phyloP scores from a whole-genome alignment of 2,329 filamentous ascomycete genomes.

The Paraphaeosphaeria sporulosa region DNA sequence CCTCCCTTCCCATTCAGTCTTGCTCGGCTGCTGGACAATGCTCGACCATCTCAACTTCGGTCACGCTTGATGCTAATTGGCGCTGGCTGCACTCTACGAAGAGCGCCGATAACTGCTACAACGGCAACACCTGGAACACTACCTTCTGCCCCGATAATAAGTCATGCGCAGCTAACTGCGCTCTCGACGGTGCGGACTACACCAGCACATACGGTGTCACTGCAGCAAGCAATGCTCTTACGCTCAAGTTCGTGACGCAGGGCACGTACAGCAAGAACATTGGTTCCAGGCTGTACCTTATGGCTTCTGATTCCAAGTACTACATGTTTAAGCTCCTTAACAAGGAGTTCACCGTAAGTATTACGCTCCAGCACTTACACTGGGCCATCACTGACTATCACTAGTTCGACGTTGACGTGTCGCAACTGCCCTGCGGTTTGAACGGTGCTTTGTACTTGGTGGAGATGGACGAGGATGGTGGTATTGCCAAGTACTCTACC shows the following conservation, averaged over 20 bases:
- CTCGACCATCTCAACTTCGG: constrained; percentile 31
- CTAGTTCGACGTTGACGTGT: constrained; percentile 51
- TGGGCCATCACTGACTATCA: not conserved
- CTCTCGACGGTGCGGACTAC: constrained; percentile 45
- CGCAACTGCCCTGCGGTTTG: constrained; percentile 68
- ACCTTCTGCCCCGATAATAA: constrained; percentile 41
- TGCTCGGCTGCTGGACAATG: constrained; percentile 43
- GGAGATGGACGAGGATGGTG: constrained; percentile 67
- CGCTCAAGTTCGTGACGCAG: constrained; percentile 62
- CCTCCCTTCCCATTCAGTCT: constrained; percentile 36
- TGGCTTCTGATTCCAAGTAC: constrained; percentile 36
- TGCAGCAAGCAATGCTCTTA: constrained; percentile 57
- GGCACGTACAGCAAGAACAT: constrained; percentile 45
- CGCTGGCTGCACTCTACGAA: constrained; percentile 52
- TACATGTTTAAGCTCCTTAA: constrained; percentile 37
- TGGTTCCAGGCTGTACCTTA: constrained; percentile 39
- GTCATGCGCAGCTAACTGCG: constrained; percentile 39
- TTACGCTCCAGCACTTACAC: not conserved
- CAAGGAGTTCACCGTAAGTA: constrained; percentile 32
- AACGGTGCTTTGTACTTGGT: constrained; percentile 74
- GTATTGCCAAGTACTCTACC: constrained; percentile 53
- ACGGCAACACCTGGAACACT: constrained; percentile 47
- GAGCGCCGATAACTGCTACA: constrained; percentile 54
- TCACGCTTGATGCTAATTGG: constrained; percentile 54
- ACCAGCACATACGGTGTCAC: constrained; percentile 52